Evolutionary conservation across 78 protist species (phyloP).

Genomic region (Planoprotostelium fungivorum): DNA sequence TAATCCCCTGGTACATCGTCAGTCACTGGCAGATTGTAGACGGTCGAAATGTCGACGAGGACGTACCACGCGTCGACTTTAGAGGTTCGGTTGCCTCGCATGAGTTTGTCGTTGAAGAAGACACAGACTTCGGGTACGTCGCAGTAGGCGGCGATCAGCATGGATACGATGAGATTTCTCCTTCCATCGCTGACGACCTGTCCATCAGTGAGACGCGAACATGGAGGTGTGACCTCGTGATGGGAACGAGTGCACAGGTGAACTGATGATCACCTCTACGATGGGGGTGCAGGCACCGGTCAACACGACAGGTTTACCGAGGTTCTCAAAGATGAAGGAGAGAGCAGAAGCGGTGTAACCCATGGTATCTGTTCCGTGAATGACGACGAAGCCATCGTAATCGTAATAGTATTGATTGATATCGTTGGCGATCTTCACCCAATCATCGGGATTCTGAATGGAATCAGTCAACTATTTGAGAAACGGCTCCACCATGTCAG

Average conservation of each 20-base stretch:
- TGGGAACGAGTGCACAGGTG: background rate
- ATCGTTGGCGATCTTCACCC: slow-evolving; percentile 61
- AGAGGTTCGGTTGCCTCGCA: slow-evolving; percentile 35
- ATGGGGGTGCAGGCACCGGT: slow-evolving; percentile 90
- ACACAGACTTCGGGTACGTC: slow-evolving; percentile 64
- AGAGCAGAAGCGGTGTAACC: slow-evolving; percentile 86
- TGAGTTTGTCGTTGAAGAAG: slow-evolving; percentile 57
- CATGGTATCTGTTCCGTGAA: slow-evolving; percentile 91
- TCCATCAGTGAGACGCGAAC: background rate
- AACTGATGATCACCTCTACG: slow-evolving; percentile 18
- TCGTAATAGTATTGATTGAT: slow-evolving; percentile 66
- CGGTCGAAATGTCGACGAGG: too few species aligned
- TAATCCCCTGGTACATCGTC: background rate
- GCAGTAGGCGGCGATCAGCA: slow-evolving; percentile 63
- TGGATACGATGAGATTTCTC: slow-evolving; percentile 60
- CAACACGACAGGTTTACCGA: slow-evolving; percentile 81
- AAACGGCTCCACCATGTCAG: background rate
- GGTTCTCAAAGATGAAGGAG: slow-evolving; percentile 83
- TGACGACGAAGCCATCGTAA: slow-evolving; percentile 81
- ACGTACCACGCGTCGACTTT: slow-evolving; percentile 44
- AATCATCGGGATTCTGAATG: slow-evolving; percentile 34
- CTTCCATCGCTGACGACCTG: slow-evolving; percentile 27
- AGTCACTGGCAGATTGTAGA: too few species aligned
- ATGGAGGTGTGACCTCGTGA: background rate
- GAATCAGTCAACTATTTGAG: background rate